A percentile compares a stretch with the other conserved stretches of the same genome.
phyloP scores from a whole-genome alignment of 2,329 filamentous ascomycete species.

The Cladophialophora immunda region DNA sequence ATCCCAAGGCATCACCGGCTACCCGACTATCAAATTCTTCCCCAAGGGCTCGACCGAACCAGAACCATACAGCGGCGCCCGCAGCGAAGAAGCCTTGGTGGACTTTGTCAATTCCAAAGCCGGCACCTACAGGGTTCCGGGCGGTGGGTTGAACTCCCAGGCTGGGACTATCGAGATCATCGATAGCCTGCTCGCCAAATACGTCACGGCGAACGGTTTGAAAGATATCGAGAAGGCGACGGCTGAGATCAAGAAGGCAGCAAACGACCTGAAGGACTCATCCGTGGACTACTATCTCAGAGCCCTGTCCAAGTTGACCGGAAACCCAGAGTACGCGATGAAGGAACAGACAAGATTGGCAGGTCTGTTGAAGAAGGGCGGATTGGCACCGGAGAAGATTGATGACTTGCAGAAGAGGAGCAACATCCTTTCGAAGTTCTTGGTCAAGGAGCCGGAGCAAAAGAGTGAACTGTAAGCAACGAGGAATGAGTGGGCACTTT shows the following conservation, averaged over 20 bases:
- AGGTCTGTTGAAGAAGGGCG: slow-evolving; percentile 84
- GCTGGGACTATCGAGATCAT: slow-evolving; percentile 85
- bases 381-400: slow-evolving; percentile 82
- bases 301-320: slow-evolving; percentile 83
- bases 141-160: slow-evolving; percentile 78
- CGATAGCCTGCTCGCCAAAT: slow-evolving; percentile 78
- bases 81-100: slow-evolving; percentile 78
- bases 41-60: slow-evolving; percentile 79
- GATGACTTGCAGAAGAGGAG: slow-evolving; percentile 87
- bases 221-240: slow-evolving; percentile 65
- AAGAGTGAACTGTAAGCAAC: slow-evolving; percentile 70
- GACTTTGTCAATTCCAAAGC: slow-evolving; percentile 87
- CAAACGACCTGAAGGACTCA: slow-evolving; percentile 74
- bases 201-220: slow-evolving; percentile 65
- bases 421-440: slow-evolving; percentile 86
- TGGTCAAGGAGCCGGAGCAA: slow-evolving; percentile 63
- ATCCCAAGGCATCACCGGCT: slow-evolving; percentile 80
- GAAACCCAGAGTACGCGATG: slow-evolving; percentile 78
- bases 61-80: slow-evolving; percentile 76
- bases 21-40: slow-evolving; percentile 99
- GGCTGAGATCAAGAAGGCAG: slow-evolving; percentile 76
- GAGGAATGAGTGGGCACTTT: slow-evolving; percentile 5
- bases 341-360: slow-evolving; percentile 87
- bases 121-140: slow-evolving; percentile 82
- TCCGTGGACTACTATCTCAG: slow-evolving; percentile 95